Percentiles rank a stretch among this genome's conserved stretches.
These are phyloP conservation scores for Larix kaempferi DNA, from an alignment of 75 land plant species.

Conservation along the genomic window DNA sequence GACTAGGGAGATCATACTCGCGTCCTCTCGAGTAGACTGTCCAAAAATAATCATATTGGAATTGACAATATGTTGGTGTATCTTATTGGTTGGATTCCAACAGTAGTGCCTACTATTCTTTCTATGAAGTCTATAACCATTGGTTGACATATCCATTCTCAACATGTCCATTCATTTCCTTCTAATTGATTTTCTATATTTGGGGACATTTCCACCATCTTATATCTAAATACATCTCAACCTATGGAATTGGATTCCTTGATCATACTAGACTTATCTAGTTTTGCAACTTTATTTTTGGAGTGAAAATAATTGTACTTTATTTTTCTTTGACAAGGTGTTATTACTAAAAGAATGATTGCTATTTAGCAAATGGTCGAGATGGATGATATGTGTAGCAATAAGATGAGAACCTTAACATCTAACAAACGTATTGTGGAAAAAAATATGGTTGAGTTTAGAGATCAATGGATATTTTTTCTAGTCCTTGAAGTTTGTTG, in stretches of 20 bases:
- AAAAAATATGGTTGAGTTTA: slow-evolving; percentile 66
- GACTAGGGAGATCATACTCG: too few relatives aligned
- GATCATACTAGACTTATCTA: not conserved
- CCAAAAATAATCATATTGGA: slow-evolving; percentile 58
- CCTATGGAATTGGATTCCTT: not conserved
- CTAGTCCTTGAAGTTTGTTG: not conserved
- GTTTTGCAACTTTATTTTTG: not conserved
- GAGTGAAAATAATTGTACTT: not conserved
- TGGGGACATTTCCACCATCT: not conserved
- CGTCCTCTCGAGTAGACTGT: too few relatives aligned
- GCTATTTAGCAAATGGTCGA: slow-evolving; percentile 97
- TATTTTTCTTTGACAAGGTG: slow-evolving; percentile 43
- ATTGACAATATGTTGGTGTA: slow-evolving; percentile 89
- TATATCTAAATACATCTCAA: not conserved
- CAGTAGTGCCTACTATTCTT: slow-evolving; percentile 89
- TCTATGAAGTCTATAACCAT: slow-evolving; percentile 97
- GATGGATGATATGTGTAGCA: slow-evolving; percentile 86
- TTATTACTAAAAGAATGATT: slow-evolving; percentile 93
- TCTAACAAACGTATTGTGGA: slow-evolving; percentile 77
- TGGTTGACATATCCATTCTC: slow-evolving; percentile 73
- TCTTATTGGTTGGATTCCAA: slow-evolving; percentile 92
- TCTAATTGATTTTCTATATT: not conserved
- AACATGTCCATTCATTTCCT: too few relatives aligned
- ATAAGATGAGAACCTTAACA: slow-evolving; percentile 83
- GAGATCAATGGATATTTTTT: not conserved